phyloP scores from a whole-genome alignment of 306 rosid genomes.

The Sesbania bispinosa region DNA sequence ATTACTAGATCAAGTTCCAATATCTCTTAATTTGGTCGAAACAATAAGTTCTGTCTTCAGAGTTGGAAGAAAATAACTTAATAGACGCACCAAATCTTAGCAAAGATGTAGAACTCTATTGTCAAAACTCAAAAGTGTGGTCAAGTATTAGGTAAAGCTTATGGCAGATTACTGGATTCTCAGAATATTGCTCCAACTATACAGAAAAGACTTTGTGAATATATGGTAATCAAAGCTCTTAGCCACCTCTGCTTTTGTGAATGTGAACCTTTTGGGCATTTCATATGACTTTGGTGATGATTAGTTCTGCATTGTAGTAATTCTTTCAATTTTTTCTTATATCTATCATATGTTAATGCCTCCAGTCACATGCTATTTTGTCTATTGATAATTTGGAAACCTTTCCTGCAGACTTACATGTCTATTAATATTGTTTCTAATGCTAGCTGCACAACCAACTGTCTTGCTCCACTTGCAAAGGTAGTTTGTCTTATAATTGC shows the following conservation, averaged over 20 bases:
- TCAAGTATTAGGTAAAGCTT: no score
- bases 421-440: constrained; percentile 63
- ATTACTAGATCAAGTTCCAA: no score
- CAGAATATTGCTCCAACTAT: no score
- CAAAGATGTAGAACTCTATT: no score
- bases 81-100: no score
- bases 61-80: no score
- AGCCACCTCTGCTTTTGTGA: neutral
- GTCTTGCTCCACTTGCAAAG: constrained; percentile 95
- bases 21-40: no score
- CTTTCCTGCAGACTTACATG: constrained; percentile 42
- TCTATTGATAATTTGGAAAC: neutral
- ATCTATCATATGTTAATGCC: neutral
- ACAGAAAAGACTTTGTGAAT: no score
- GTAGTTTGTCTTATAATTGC: constrained; percentile 20
- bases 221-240: constrained; percentile 37
- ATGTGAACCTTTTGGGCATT: neutral
- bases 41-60: no score
- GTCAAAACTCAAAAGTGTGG: no score
- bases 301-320: neutral
- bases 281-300: neutral
- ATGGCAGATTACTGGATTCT: no score
- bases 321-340: neutral
- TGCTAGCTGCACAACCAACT: constrained; percentile 90
- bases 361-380: neutral